Percentiles rank a stretch among this genome's conserved stretches.
These are phyloP conservation scores for Tetrahymena malaccensis DNA, from an alignment of 73 alveolate species.

Conservation along the genomic window DNA sequence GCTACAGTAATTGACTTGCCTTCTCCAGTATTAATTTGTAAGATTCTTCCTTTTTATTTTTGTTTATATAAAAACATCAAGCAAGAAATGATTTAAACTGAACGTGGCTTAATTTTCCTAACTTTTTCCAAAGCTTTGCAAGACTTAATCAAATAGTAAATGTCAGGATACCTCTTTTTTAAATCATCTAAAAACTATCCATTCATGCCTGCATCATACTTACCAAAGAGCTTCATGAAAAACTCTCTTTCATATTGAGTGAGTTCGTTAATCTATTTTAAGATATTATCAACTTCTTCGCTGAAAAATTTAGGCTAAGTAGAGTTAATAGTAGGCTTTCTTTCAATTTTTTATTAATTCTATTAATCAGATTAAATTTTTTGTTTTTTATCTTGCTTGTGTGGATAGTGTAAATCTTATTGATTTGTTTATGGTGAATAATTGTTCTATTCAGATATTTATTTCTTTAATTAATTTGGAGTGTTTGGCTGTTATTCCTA, in stretches of 20 bases:
- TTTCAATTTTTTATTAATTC: background rate
- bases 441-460: background rate
- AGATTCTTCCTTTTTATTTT: conserved; percentile 46
- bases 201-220: background rate
- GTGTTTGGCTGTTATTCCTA: background rate
- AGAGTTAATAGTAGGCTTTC: background rate
- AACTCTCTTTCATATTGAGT: background rate
- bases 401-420: background rate
- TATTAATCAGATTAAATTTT: background rate
- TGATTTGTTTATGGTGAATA: background rate
- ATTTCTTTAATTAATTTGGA: background rate
- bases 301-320: background rate
- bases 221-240: background rate
- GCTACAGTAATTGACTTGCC: conserved; percentile 67
- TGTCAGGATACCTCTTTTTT: background rate
- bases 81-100: background rate
- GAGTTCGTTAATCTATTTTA: background rate
- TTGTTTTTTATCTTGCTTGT: background rate
- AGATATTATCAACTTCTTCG: background rate
- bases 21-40: conserved; percentile 70
- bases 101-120: background rate
- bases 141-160: background rate
- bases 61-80: background rate
- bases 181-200: background rate
- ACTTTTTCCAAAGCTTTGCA: background rate